Conservation (phyloP, 805 yeast genomes). For the Metschnikowia chrysomelidarum region DNA sequence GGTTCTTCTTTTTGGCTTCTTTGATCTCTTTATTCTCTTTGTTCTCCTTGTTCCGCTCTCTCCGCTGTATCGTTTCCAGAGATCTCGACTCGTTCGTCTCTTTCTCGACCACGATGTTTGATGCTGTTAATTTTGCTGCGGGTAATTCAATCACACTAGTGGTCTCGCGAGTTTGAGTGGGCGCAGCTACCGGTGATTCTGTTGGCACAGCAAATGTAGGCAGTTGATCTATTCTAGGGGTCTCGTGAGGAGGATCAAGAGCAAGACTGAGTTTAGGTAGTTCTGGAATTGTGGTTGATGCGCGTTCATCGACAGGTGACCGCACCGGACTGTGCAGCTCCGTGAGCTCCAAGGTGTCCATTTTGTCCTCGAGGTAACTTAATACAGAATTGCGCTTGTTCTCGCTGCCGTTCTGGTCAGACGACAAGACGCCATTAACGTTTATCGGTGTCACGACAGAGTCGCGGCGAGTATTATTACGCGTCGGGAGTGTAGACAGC, state of each 20-base stretch:
- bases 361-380: conserved; percentile 44
- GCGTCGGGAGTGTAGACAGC: conserved; percentile 13
- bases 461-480: conserved; percentile 18
- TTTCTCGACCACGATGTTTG: conserved; percentile 6
- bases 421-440: conserved; percentile 42
- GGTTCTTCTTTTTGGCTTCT: conserved; percentile 35
- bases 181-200: conserved; percentile 17
- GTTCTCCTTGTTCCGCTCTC: conserved; percentile 9
- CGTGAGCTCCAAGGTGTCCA: conserved; percentile 39
- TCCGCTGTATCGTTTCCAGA: conserved; percentile 6
- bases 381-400: conserved; percentile 40
- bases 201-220: conserved; percentile 26
- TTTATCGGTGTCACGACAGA: conserved; percentile 43
- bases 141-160: no score
- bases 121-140: not conserved
- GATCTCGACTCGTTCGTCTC: conserved; percentile 2
- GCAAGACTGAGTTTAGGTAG: conserved; percentile 18
- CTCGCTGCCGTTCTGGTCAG: conserved; percentile 25
- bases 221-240: conserved; percentile 33
- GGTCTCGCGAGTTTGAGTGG: not conserved
- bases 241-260: conserved; percentile 15
- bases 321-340: conserved; percentile 29
- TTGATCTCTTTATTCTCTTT: conserved; percentile 24
- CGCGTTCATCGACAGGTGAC: conserved; percentile 8
- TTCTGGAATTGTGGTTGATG: conserved; percentile 6